Evolutionary conservation across 208 protist species (phyloP).

Genomic region (Naegleria gruberi): DNA sequence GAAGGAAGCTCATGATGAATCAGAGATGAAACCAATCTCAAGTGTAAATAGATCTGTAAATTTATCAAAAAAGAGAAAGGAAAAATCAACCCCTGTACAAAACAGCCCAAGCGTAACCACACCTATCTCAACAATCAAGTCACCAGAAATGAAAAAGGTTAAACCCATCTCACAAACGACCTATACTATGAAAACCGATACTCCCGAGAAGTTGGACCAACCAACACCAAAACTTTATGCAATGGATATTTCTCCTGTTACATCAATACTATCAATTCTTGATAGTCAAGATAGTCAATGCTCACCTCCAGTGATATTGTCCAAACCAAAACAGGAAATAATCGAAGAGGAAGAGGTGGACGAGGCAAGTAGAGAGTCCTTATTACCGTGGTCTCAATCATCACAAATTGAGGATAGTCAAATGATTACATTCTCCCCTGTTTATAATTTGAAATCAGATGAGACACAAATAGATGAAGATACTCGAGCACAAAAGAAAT

Average conservation of each 20-base stretch:
- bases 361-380: background rate
- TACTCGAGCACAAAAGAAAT: background rate
- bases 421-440: background rate
- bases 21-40: background rate
- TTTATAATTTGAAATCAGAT: too few relatives aligned
- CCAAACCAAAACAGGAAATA: background rate
- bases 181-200: background rate
- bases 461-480: too few relatives aligned
- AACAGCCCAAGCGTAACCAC: too few relatives aligned
- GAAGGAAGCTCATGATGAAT: too few relatives aligned
- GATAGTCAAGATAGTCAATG: too few relatives aligned
- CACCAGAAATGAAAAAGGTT: background rate
- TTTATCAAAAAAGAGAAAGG: background rate
- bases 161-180: background rate
- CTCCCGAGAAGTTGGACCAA: background rate
- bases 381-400: background rate
- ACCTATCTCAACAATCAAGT: background rate
- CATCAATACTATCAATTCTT: too few relatives aligned
- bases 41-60: background rate
- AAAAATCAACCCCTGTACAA: background rate
- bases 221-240: background rate
- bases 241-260: background rate
- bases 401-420: background rate
- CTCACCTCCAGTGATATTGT: too few relatives aligned
- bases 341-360: background rate